Percentiles rank a stretch among this genome's conserved stretches.
Evolutionary conservation across 768 basidiomycete species (phyloP).

Genomic region (Calvatia gigantea): DNA sequence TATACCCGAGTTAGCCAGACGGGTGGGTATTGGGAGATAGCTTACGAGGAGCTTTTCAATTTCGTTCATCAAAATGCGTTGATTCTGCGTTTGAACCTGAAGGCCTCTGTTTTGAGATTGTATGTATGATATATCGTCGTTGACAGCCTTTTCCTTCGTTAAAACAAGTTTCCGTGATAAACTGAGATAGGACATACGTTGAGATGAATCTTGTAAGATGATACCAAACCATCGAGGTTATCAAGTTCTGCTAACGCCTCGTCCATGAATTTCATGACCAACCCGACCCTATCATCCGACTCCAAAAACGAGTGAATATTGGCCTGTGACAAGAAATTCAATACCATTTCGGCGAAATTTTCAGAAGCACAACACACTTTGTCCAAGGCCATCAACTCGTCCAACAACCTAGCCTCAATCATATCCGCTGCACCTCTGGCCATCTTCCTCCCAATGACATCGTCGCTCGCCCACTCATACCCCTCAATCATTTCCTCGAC

Average conservation of each 20-base stretch:
- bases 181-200: conserved; percentile 61
- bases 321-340: conserved; percentile 49
- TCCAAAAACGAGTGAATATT: conserved; percentile 98
- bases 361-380: conserved; percentile 51
- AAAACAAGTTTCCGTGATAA: neutral
- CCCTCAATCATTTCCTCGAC: conserved; percentile 99
- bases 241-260: conserved; percentile 88
- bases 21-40: neutral
- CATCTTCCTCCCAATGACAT: conserved; percentile 62
- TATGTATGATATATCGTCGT: conserved; percentile 93
- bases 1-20: conserved; percentile 24
- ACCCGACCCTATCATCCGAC: conserved; percentile 84
- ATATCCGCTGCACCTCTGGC: conserved; percentile 79
- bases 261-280: conserved; percentile 86
- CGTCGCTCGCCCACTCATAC: conserved; percentile 92
- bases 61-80: conserved; percentile 78
- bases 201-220: conserved; percentile 94
- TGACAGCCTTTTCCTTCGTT: conserved; percentile 65
- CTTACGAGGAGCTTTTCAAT: conserved; percentile 82
- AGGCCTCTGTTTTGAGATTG: conserved; percentile 95
- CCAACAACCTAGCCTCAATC: conserved; percentile 84
- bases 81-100: conserved; percentile 97
- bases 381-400: conserved; percentile 90
- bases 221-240: conserved; percentile 83
- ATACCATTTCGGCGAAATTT: conserved; percentile 4